Conservation (phyloP, 495 filamentous ascomycete species). For the Parathielavia appendiculata region DNA sequence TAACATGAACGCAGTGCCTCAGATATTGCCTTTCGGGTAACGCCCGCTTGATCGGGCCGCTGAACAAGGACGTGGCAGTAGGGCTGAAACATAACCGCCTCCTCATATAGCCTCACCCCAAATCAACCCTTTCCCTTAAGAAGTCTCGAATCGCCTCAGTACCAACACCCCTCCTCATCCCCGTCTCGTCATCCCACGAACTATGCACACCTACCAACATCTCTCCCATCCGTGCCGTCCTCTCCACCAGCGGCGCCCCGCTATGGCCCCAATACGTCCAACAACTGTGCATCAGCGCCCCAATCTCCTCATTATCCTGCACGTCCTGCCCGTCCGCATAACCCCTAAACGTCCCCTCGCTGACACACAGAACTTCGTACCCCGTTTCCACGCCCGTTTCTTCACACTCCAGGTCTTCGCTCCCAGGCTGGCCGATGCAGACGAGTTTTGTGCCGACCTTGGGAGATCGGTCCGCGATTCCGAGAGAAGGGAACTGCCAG, state of each 20-base stretch:
- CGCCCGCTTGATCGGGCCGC: too few species aligned
- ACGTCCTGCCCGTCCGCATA: slow-evolving; percentile 35
- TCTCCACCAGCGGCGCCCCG: slow-evolving; percentile 40
- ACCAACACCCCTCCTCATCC: slow-evolving; percentile 43
- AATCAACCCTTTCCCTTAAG: slow-evolving; percentile 5
- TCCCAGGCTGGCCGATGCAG: slow-evolving; percentile 44
- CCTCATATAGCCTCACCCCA: neutral
- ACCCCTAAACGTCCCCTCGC: slow-evolving; percentile 35
- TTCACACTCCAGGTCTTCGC: slow-evolving; percentile 41
- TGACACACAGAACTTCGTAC: slow-evolving; percentile 44
- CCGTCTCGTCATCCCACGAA: slow-evolving; percentile 44
- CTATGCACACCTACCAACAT: slow-evolving; percentile 44
- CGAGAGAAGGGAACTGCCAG: neutral
- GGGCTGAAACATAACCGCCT: neutral
- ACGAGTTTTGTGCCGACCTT: slow-evolving; percentile 13
- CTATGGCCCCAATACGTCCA: slow-evolving; percentile 55
- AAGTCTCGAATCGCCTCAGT: slow-evolving; percentile 35
- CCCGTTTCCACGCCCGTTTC: slow-evolving; percentile 29
- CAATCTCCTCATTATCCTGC: slow-evolving; percentile 47
- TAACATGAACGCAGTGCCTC: too few species aligned
- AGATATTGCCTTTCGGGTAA: too few species aligned
- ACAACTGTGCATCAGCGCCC: slow-evolving; percentile 45
- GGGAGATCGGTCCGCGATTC: slow-evolving; percentile 10
- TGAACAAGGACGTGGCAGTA: too few species aligned
- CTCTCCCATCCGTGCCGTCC: slow-evolving; percentile 20